Percentiles rank a stretch among this genome's conserved stretches.
phyloP scores from a whole-genome alignment of 371 early-diverging fungal genomes.

The Mucor plumbeus region DNA sequence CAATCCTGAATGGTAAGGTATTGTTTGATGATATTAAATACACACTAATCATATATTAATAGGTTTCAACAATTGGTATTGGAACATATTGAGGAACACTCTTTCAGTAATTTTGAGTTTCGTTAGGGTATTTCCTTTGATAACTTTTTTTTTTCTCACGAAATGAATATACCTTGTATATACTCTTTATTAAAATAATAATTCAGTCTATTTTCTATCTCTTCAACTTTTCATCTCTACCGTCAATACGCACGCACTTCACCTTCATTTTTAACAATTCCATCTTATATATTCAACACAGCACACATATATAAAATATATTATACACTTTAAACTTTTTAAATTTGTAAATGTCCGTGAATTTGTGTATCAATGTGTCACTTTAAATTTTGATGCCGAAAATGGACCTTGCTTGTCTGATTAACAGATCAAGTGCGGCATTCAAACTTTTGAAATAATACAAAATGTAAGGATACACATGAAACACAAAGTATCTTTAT shows the following conservation, averaged over 20 bases:
- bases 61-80: constrained; percentile 74
- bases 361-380: not conserved
- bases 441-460: no score
- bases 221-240: not conserved
- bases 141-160: not conserved
- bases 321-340: not conserved
- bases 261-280: not conserved
- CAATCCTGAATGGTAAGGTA: constrained; percentile 69
- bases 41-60: not conserved
- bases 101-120: constrained; percentile 65
- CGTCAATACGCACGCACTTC: not conserved
- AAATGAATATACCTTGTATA: constrained; percentile 3
- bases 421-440: no score
- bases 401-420: no score
- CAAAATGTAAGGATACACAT: no score
- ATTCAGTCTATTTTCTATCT: not conserved
- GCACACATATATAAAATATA: not conserved
- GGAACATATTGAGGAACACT: constrained; percentile 59
- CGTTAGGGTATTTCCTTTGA: constrained; percentile 36
- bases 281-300: not conserved
- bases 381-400: not conserved
- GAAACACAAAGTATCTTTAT: no score
- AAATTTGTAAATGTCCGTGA: not conserved
- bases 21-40: no score
- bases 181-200: constrained; percentile 4